Evolutionary conservation across 1,284 basidiomycete species (phyloP), one percentile per base, ranked within the genome.

Genomic region (Boletus mariae): DNA sequence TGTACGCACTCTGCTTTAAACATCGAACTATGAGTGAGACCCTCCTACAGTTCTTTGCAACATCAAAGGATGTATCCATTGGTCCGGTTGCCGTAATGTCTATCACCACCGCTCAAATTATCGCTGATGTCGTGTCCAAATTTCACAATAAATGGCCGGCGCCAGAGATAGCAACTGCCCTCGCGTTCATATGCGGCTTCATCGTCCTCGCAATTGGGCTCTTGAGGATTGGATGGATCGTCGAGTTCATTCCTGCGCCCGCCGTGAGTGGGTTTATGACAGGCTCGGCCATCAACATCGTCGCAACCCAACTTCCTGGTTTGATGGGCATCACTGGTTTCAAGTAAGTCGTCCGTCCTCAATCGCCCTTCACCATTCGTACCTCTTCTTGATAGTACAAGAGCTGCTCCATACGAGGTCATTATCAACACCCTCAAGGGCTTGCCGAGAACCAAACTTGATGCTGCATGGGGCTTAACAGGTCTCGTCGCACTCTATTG

Each of bases 21-120:
- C 28, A n/a, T 28, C 13, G 20, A 9, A 40, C n/a, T 26, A 12
- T 29, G 3, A 4, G 7, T n/a, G 5, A 17, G 20, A 17, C 45
- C 42, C 52, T 45, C 2, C 50, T 59, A 26, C 61, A 91, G 87
- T 80, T 92, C 69, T 93, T 94, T 62, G 94, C 94, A 29, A 97
- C 94, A 0, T 93, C 92, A 41, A 97, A 97, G 71, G 94, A 98
- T 75, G 90, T 95, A 34, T 92, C 92, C 11, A 97, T 98, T 60
- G 94, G 94, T 48, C 94, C 94, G 3, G 94, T 96, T 58, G 95
- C 96, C 15, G 96, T 99, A 71, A 97, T 98, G 94, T 96, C 92
- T 7, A 82, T 97, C 51, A 90, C 92, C 34, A 85, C 87, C n/a
- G 81, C 91, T 13, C 85, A 91, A 65, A 85, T 96, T 57, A 89